Evolutionary conservation across 345 rosid species (phyloP).

Genomic region (Mercurialis annua): DNA sequence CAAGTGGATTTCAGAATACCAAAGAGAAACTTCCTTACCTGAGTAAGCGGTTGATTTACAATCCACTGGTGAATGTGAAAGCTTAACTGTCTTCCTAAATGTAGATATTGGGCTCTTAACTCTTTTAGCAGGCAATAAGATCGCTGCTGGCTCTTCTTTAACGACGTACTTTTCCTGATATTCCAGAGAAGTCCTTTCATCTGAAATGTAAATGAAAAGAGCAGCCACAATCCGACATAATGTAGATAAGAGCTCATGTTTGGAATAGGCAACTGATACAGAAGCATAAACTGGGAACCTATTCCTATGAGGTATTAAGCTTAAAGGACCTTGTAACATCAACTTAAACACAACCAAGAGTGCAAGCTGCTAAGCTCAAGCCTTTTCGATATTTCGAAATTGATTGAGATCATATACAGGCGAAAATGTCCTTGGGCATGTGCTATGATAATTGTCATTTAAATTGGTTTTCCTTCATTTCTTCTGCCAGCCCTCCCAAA

Average conservation of each 20-base stretch:
- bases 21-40: constrained; percentile 6
- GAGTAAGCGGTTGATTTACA: not conserved
- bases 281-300: not conserved
- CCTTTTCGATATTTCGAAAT: not conserved
- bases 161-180: not conserved
- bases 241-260: not conserved
- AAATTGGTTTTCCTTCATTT: not conserved
- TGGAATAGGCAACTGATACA: not conserved
- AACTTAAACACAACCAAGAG: not conserved
- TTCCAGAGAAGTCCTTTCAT: not conserved
- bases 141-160: constrained; percentile 8
- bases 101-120: not conserved
- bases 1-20: not conserved
- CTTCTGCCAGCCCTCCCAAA: not conserved
- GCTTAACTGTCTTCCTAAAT: not conserved
- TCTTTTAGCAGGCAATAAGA: constrained; percentile 1
- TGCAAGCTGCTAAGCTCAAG: constrained; percentile 1
- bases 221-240: not conserved
- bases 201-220: constrained; percentile 1
- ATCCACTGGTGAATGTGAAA: not conserved
- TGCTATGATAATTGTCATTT: not conserved
- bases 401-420: not conserved
- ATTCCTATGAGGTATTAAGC: not conserved
- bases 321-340: not conserved
- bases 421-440: too few relatives aligned